Conservation (phyloP, 805 yeast genomes). For the Danielozyma ontarioensis region DNA sequence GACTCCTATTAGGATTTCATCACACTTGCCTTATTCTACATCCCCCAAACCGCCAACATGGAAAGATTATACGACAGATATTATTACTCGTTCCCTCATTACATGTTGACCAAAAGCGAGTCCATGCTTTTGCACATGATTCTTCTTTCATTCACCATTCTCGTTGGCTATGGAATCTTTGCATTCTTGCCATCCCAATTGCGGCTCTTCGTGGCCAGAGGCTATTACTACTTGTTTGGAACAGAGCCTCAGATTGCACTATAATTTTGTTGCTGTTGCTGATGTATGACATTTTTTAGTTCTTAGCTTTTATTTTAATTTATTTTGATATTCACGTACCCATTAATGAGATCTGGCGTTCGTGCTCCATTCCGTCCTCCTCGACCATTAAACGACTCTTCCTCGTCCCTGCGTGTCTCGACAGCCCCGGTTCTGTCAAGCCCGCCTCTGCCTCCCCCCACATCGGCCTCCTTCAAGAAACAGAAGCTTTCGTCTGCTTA, state of each 20-base stretch:
- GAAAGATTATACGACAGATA: slow-evolving; percentile 10
- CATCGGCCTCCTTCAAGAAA: too few relatives aligned
- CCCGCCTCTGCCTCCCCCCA: too few relatives aligned
- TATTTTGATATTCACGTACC: background rate
- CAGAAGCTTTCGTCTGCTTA: too few relatives aligned
- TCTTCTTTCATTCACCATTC: slow-evolving; percentile 16
- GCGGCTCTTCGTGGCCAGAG: slow-evolving; percentile 24
- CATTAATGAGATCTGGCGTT: background rate
- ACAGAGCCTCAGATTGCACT: slow-evolving; percentile 5
- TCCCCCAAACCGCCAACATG: too few relatives aligned
- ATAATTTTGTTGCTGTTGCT: background rate
- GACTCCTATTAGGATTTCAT: too few relatives aligned
- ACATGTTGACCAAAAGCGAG: slow-evolving; percentile 46
- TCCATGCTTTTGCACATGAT: slow-evolving; percentile 12
- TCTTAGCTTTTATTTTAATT: background rate
- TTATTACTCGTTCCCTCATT: slow-evolving; percentile 43
- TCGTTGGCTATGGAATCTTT: slow-evolving; percentile 25
- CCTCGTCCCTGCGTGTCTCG: background rate
- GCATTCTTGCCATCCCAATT: slow-evolving; percentile 21
- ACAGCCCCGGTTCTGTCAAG: background rate
- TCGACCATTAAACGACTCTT: background rate
- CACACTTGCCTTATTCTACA: too few relatives aligned
- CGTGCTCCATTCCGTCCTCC: background rate
- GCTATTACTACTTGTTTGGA: slow-evolving; percentile 33
- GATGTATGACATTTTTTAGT: background rate